Percentiles rank a stretch among this genome's conserved stretches.
Conservation (phyloP, 2,329 filamentous ascomycete genomes). For the Penicillium sp. region DNA sequence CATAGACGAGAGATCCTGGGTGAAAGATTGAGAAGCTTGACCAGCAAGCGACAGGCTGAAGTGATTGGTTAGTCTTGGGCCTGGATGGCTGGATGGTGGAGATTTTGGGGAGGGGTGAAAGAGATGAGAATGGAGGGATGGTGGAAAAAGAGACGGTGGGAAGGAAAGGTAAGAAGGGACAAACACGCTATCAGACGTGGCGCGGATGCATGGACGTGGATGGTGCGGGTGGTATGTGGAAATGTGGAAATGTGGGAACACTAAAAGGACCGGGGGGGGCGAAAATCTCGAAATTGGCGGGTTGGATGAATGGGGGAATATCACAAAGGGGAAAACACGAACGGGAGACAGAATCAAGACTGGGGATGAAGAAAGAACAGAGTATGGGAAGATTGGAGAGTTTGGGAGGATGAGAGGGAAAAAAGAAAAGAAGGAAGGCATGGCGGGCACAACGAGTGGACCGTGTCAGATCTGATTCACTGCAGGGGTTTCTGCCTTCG, state of each 20-base stretch:
- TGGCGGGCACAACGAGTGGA: conserved; percentile 26
- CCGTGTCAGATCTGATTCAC: conserved; percentile 33
- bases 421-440: conserved; percentile 22
- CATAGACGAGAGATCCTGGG: conserved; percentile 26
- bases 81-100: neutral
- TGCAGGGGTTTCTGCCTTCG: conserved; percentile 30
- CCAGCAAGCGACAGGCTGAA: conserved; percentile 12
- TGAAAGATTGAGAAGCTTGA: conserved; percentile 28
- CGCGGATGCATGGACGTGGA: conserved; percentile 31
- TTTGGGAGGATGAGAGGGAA: conserved; percentile 18
- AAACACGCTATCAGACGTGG: conserved; percentile 26
- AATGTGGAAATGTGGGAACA: conserved; percentile 26
- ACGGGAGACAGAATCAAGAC: conserved; percentile 9
- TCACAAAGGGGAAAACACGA: conserved; percentile 20
- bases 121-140: conserved; percentile 5
- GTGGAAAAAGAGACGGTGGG: conserved; percentile 6
- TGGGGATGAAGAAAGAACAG: conserved; percentile 12
- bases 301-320: conserved; percentile 22
- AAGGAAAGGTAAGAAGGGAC: conserved; percentile 9
- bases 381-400: conserved; percentile 16
- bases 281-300: conserved; percentile 33
- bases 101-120: neutral
- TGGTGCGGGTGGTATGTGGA: conserved; percentile 29
- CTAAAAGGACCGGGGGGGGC: conserved; percentile 24
- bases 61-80: conserved; percentile 22